Evolutionary conservation across 176 grass and related monocot species (phyloP).

Genomic region (Musa schizocarpa): DNA sequence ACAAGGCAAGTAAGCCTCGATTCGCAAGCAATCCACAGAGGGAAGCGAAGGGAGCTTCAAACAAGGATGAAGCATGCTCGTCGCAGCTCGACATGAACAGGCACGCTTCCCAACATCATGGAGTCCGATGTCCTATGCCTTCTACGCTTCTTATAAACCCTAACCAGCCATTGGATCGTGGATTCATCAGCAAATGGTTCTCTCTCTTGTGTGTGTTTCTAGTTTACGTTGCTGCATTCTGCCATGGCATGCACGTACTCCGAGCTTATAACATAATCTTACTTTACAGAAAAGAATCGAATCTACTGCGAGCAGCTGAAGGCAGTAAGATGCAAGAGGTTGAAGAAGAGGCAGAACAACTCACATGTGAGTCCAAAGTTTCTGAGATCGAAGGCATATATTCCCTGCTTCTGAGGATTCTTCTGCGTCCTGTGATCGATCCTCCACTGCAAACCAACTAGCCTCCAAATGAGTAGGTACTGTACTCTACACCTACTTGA

Average conservation of each 20-base stretch:
- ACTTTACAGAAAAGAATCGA: constrained; percentile 12
- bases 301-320: constrained; percentile 11
- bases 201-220: background rate
- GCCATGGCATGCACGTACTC: constrained; percentile 9
- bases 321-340: constrained; percentile 14
- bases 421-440: constrained; percentile 10
- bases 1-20: constrained; percentile 17
- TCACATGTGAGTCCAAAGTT: constrained; percentile 15
- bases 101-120: background rate
- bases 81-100: background rate
- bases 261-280: constrained; percentile 13
- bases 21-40: constrained; percentile 3
- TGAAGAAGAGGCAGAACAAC: constrained; percentile 1
- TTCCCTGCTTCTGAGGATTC: constrained; percentile 5
- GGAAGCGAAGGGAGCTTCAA: too few relatives aligned
- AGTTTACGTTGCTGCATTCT: background rate
- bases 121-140: background rate
- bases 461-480: background rate
- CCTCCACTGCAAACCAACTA: background rate
- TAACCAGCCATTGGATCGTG: constrained; percentile 9
- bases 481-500: background rate
- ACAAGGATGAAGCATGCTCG: background rate
- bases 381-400: constrained; percentile 1
- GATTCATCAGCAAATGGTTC: background rate
- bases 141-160: background rate